phyloP scores from a whole-genome alignment of 2,329 filamentous ascomycete species.

The Xenoacremonium recifei region DNA sequence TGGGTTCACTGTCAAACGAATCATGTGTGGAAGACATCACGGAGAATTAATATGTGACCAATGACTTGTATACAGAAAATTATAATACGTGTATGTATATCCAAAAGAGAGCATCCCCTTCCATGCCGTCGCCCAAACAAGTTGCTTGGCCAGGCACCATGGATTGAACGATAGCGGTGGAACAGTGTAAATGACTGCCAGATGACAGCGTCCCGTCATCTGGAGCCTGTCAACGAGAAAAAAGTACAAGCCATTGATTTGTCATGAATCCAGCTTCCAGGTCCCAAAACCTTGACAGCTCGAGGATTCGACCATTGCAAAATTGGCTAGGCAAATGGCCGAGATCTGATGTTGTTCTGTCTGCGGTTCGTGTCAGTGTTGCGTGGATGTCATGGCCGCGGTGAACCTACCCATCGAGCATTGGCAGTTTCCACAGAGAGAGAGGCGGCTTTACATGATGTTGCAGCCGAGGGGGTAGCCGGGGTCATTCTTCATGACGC shows the following conservation, averaged over 20 bases:
- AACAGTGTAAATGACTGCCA: slow-evolving; percentile 14
- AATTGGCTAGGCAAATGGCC: too few species aligned
- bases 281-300: not conserved
- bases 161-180: too few species aligned
- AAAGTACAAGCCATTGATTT: not conserved
- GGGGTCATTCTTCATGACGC: slow-evolving; percentile 23
- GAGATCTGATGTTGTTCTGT: too few species aligned
- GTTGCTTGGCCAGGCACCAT: too few species aligned
- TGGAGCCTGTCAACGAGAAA: slow-evolving; percentile 14
- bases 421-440: slow-evolving; percentile 1
- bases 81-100: slow-evolving; percentile 2
- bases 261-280: not conserved
- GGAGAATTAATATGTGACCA: too few species aligned
- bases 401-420: not conserved
- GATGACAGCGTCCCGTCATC: slow-evolving; percentile 20
- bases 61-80: slow-evolving; percentile 22
- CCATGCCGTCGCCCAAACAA: too few species aligned
- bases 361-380: not conserved
- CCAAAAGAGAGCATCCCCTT: slow-evolving; percentile 1
- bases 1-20: too few species aligned
- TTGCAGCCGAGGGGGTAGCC: slow-evolving; percentile 27
- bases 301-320: not conserved
- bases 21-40: too few species aligned
- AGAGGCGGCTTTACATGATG: slow-evolving; percentile 29
- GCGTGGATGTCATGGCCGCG: not conserved